Percentiles rank a stretch among this genome's conserved stretches.
Conservation (phyloP, 1,284 basidiomycete species). For the Ustilago shanxiensis region DNA sequence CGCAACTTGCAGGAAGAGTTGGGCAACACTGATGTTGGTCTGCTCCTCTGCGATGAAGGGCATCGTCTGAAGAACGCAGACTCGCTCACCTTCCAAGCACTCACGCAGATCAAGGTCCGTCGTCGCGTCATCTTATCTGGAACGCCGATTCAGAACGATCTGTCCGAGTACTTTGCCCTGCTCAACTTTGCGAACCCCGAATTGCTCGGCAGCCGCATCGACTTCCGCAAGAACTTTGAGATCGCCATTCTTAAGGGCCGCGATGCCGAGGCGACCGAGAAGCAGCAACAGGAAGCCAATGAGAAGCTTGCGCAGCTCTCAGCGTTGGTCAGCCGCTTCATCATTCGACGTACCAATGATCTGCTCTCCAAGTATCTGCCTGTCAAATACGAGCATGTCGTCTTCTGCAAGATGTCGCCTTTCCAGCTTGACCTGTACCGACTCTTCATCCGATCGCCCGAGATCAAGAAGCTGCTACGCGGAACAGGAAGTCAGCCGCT, state of each 20-base stretch:
- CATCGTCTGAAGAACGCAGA: constrained; percentile 94
- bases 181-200: constrained; percentile 97
- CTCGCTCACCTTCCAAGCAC: constrained; percentile 81
- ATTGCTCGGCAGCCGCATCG: constrained; percentile 88
- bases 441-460: constrained; percentile 92
- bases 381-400: constrained; percentile 99
- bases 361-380: constrained; percentile 96
- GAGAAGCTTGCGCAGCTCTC: constrained; percentile 93
- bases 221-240: constrained; percentile 98
- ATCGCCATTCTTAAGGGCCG: constrained; percentile 91
- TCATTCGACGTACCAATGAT: constrained; percentile 97
- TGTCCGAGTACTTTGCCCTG: constrained; percentile 96
- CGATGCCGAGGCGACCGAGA: constrained; percentile 88
- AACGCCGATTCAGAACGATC: constrained; percentile 97
- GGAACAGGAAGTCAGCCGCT: constrained; percentile 94
- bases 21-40: constrained; percentile 77
- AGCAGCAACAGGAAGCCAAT: constrained; percentile 84
- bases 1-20: constrained; percentile 71
- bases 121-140: constrained; percentile 97
- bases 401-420: constrained; percentile 90
- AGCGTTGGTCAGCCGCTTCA: constrained; percentile 91
- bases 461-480: constrained; percentile 89
- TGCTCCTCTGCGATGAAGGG: constrained; percentile 95
- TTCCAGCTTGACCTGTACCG: constrained; percentile 92
- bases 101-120: constrained; percentile 87